Evolutionary conservation across 163 green algal genomes (phyloP).

Genomic region (Trebouxiophyceae sp.): DNA sequence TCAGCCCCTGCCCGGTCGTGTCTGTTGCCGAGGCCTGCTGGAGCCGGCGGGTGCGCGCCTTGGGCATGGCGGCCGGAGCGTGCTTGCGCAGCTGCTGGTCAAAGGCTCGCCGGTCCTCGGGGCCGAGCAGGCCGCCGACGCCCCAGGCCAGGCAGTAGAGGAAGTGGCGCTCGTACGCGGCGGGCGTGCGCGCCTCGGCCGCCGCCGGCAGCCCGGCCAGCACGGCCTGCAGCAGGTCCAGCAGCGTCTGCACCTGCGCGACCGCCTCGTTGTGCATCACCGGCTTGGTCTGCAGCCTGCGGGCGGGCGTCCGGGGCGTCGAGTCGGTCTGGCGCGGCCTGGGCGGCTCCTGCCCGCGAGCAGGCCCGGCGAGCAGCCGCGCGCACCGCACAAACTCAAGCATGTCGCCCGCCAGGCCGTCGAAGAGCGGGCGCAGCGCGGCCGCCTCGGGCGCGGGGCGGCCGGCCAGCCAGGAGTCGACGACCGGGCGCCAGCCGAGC

Average conservation of each 20-base stretch:
- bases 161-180: conserved; percentile 73
- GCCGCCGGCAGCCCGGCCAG: conserved; percentile 33
- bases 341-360: too few relatives aligned
- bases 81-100: conserved; percentile 64
- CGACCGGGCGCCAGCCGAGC: conserved; percentile 82
- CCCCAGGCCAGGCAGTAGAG: conserved; percentile 82
- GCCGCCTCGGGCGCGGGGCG: conserved; percentile 44
- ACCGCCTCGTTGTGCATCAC: conserved; percentile 81
- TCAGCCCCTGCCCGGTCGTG: too few relatives aligned
- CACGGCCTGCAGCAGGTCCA: conserved; percentile 71
- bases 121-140: conserved; percentile 73
- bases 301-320: too few relatives aligned
- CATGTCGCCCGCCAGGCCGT: conserved; percentile 67
- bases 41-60: too few relatives aligned
- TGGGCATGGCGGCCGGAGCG: not conserved
- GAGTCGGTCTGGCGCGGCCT: too few relatives aligned
- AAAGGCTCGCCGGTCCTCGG: conserved; percentile 61
- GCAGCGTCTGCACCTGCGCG: conserved; percentile 64
- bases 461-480: conserved; percentile 70
- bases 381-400: conserved; percentile 66
- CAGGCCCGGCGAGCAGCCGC: too few relatives aligned
- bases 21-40: too few relatives aligned
- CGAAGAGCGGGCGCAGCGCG: conserved; percentile 59
- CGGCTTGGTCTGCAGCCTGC: conserved; percentile 39
- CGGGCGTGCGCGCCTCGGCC: conserved; percentile 11